Conservation (phyloP, 805 yeast species). For the Pichia sporocuriosa region DNA sequence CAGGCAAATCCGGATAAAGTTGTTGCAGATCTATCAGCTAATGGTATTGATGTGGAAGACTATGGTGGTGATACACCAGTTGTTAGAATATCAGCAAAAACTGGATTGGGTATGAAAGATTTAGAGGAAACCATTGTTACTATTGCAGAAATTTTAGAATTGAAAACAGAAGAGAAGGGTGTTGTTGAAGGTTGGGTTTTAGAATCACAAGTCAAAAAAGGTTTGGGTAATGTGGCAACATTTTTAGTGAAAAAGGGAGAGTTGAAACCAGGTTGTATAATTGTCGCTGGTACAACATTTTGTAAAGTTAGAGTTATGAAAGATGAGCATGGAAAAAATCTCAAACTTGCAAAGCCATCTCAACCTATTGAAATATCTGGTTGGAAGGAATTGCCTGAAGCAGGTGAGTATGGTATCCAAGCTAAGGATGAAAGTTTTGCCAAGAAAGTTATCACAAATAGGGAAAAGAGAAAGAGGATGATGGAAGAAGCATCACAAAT, state of each 20-base stretch:
- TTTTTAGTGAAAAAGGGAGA: conserved; percentile 77
- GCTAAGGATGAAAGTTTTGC: conserved; percentile 71
- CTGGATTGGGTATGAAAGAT: conserved; percentile 85
- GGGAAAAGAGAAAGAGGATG: conserved; percentile 47
- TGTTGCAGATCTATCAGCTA: conserved; percentile 63
- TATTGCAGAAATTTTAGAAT: conserved; percentile 75
- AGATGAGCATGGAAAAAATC: conserved; percentile 61
- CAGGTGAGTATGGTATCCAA: conserved; percentile 79
- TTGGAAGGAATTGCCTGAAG: conserved; percentile 89
- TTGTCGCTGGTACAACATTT: conserved; percentile 83
- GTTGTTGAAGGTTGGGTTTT: conserved; percentile 80
- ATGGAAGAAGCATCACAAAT: conserved; percentile 58
- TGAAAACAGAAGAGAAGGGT: conserved; percentile 52
- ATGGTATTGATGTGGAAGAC: conserved; percentile 82
- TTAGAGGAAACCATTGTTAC: conserved; percentile 85
- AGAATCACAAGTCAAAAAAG: conserved; percentile 76
- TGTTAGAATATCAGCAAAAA: conserved; percentile 79
- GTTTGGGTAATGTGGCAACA: conserved; percentile 82
- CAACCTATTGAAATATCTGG: conserved; percentile 89
- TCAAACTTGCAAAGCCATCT: conserved; percentile 73
- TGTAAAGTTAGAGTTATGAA: conserved; percentile 76
- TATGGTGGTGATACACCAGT: conserved; percentile 95
- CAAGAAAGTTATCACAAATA: conserved; percentile 62
- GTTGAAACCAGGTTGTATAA: conserved; percentile 56
- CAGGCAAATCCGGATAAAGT: conserved; percentile 72